phyloP scores from a whole-genome alignment of 2,329 filamentous ascomycete species.

The Cladosporium phlei region DNA sequence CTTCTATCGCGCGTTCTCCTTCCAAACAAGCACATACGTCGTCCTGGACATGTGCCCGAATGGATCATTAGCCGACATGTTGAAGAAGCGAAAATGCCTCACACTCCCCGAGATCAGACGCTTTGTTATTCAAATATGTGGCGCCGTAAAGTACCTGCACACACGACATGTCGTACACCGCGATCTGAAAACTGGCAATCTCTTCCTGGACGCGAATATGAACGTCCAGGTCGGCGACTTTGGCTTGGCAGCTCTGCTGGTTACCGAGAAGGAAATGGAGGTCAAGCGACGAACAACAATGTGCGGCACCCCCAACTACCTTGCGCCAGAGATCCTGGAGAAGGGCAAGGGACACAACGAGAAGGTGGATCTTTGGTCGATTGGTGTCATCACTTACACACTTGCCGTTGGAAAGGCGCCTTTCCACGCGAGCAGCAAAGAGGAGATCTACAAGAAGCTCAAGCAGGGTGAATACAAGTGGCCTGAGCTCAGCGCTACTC shows the following conservation, averaged over 20 bases:
- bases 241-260: slow-evolving; percentile 82
- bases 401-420: slow-evolving; percentile 95
- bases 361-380: slow-evolving; percentile 96
- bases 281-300: slow-evolving; percentile 80
- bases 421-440: slow-evolving; percentile 85
- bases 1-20: slow-evolving; percentile 90
- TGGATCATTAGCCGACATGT: slow-evolving; percentile 95
- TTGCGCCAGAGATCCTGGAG: slow-evolving; percentile 91
- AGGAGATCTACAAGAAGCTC: slow-evolving; percentile 72
- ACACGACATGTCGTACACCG: slow-evolving; percentile 92
- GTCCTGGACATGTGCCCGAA: slow-evolving; percentile 93
- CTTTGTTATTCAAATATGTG: slow-evolving; percentile 90
- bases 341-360: slow-evolving; percentile 95
- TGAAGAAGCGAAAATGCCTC: slow-evolving; percentile 82
- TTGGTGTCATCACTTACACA: slow-evolving; percentile 97
- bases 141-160: slow-evolving; percentile 97
- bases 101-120: slow-evolving; percentile 92
- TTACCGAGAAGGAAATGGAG: slow-evolving; percentile 86
- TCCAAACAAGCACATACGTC: slow-evolving; percentile 83
- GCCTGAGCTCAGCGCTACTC: slow-evolving; percentile 62
- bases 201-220: slow-evolving; percentile 92
- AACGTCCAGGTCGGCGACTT: slow-evolving; percentile 98
- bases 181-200: slow-evolving; percentile 96
- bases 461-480: slow-evolving; percentile 72
- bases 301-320: slow-evolving; percentile 97